Percentiles rank a stretch among this genome's conserved stretches.
phyloP scores from a whole-genome alignment of 306 rosid genomes.

The Aeschynomene evenia region DNA sequence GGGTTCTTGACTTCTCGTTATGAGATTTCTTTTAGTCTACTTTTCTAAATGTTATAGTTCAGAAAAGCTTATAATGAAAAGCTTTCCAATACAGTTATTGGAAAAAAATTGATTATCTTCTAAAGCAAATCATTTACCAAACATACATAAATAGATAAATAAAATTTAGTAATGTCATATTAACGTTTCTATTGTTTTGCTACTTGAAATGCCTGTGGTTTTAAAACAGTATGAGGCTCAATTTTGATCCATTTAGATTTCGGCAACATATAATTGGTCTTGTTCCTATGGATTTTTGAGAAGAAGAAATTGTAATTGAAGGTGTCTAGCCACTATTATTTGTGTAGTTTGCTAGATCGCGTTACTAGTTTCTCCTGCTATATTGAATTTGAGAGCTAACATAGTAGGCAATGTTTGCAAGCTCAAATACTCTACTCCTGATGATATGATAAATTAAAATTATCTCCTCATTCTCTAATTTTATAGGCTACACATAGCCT shows the following conservation, averaged over 20 bases:
- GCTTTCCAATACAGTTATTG: too few species aligned
- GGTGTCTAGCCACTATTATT: not conserved
- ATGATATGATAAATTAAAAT: not conserved
- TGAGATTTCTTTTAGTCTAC: not conserved
- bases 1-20: not conserved
- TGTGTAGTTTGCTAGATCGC: not conserved
- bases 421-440: not conserved
- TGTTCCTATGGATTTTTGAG: not conserved
- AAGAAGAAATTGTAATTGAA: not conserved
- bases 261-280: not conserved
- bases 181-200: not conserved
- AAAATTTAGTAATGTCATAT: not conserved
- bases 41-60: not conserved
- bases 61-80: too few species aligned
- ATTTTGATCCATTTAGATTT: not conserved
- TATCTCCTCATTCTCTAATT: slow-evolving; percentile 9
- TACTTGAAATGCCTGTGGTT: not conserved
- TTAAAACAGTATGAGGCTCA: not conserved
- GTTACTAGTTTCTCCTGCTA: not conserved
- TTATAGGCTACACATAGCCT: not conserved
- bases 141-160: not conserved
- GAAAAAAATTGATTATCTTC: too few species aligned
- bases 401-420: not conserved
- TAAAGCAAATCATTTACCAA: too few species aligned
- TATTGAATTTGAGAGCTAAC: not conserved